These are phyloP conservation scores for Artomyces pyxidatus DNA, from an alignment of 768 basidiomycete species.

Conservation along the genomic window DNA sequence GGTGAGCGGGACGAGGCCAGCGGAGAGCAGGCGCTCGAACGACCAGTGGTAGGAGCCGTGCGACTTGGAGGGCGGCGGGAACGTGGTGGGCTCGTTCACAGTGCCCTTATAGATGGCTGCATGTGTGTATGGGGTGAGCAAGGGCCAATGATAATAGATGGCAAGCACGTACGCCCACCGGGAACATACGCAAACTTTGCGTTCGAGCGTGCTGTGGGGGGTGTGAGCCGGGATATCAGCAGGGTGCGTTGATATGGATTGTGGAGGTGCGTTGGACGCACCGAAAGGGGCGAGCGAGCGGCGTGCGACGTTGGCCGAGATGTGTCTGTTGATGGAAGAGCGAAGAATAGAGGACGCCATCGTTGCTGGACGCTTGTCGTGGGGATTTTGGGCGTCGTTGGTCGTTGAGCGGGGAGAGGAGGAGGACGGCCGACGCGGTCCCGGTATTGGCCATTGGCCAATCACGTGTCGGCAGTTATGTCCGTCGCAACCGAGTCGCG, in stretches of 20 bases:
- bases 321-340: not conserved
- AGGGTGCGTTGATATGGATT: not conserved
- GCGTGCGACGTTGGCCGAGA: conserved; percentile 2
- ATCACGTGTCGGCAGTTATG: no score
- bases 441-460: no score
- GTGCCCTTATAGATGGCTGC: conserved; percentile 83
- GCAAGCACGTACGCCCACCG: conserved; percentile 53
- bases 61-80: conserved; percentile 70
- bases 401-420: no score
- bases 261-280: not conserved
- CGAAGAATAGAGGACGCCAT: not conserved
- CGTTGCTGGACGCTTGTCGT: not conserved
- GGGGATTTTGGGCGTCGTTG: no score
- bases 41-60: conserved; percentile 92
- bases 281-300: conserved; percentile 1
- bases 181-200: conserved; percentile 42
- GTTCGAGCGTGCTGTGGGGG: conserved; percentile 10
- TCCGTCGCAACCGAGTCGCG: no score
- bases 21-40: conserved; percentile 89
- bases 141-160: no score
- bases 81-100: conserved; percentile 90
- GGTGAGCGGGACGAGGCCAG: conserved; percentile 81
- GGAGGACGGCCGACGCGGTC: no score
- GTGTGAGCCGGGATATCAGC: not conserved
- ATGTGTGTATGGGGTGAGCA: no score